These are phyloP conservation scores for Mallotus nudiflorus DNA, from an alignment of 345 rosid genomes.

Conservation along the genomic window DNA sequence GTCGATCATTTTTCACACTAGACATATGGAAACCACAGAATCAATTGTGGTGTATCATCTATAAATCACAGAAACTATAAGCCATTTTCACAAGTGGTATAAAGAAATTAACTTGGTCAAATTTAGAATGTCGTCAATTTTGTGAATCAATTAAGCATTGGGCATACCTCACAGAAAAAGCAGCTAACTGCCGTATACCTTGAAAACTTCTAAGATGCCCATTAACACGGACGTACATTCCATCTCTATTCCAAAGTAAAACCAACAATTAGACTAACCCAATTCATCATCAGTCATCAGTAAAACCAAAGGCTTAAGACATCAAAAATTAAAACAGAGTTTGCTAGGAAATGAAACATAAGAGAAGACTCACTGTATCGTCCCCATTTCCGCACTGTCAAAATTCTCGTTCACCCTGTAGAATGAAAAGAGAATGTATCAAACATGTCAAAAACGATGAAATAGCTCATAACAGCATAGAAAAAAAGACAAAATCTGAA, in stretches of 20 bases:
- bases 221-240: slow-evolving; percentile 68
- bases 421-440: background rate
- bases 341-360: background rate
- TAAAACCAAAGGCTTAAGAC: background rate
- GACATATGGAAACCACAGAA: background rate
- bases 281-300: background rate
- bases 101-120: no score
- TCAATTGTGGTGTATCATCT: background rate
- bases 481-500: background rate
- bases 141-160: no score
- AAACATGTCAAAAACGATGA: background rate
- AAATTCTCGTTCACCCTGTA: slow-evolving; percentile 70
- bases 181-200: slow-evolving; percentile 60
- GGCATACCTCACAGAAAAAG: slow-evolving; percentile 82
- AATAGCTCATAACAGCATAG: background rate
- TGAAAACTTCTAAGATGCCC: slow-evolving; percentile 79
- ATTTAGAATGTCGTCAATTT: background rate
- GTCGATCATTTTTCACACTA: background rate
- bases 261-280: background rate
- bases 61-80: background rate
- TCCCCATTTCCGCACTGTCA: slow-evolving; percentile 71
- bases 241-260: slow-evolving; percentile 47
- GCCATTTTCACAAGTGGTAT: background rate
- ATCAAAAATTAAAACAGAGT: background rate
- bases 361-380: slow-evolving; percentile 46